These are phyloP conservation scores for Solanum medicagineum DNA, from an alignment of 257 asterid genomes.

Conservation along the genomic window DNA sequence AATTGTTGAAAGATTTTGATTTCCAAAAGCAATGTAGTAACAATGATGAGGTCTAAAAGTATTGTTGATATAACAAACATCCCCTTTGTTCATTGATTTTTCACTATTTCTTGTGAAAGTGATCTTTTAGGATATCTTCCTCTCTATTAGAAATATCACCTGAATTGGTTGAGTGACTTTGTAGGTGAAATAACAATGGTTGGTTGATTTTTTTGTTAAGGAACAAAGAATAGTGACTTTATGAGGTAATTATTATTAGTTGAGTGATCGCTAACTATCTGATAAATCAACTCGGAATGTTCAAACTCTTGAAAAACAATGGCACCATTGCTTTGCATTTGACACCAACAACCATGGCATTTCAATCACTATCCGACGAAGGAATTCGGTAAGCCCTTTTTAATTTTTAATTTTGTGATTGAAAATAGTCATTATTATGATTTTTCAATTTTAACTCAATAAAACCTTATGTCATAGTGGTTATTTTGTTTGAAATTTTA, in stretches of 20 bases:
- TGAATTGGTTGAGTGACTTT: not conserved
- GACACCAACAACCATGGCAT: constrained; percentile 39
- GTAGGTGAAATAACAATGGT: not conserved
- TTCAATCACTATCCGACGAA: constrained; percentile 10
- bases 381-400: too few species aligned
- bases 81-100: not conserved
- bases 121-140: not conserved
- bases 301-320: constrained; percentile 10
- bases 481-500: too few species aligned
- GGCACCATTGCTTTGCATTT: constrained; percentile 19
- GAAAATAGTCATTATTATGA: not conserved
- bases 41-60: not conserved
- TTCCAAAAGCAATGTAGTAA: not conserved
- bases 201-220: not conserved
- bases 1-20: not conserved
- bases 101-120: not conserved
- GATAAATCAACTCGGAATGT: not conserved
- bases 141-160: not conserved
- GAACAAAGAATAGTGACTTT: not conserved
- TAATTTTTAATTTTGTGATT: too few species aligned
- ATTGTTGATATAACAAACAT: not conserved
- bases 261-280: not conserved
- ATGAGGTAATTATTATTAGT: not conserved
- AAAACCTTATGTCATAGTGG: too few species aligned
- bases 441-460: too few species aligned